Evolutionary conservation across 225 moss, liverwort and hornwort genomes (phyloP), one percentile per base, ranked within the genome.

Genomic region (Bryoerythrophyllum caledonicum): DNA sequence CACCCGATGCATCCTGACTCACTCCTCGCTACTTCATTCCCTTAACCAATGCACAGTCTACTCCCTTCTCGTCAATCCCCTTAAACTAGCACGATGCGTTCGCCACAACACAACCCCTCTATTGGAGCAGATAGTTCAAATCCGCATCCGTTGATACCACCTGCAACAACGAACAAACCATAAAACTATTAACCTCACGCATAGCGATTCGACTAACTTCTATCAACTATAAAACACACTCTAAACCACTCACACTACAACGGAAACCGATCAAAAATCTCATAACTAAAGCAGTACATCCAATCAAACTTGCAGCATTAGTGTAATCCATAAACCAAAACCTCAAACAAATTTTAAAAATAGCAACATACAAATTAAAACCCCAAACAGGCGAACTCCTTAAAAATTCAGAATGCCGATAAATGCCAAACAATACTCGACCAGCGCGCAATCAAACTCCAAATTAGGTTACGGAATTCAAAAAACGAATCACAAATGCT

Each of bases 1-100:
- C 77, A 91, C 94, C 85, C 88, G 94, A 91, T 91, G 94, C 94
- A 94, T 94, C 75, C 90, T 88, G 85, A 87, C 90, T 52, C 78
- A 53, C 74, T 74, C 74, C 77, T 70, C 69, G 52, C 77, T 70
- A 73, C 60, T 60, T 77, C 70, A 60, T 77, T 75, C 76, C 55
- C 70, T 72, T 71, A 44, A 55, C 78, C 57, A 20, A 52, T 61
- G 37, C 61, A 65, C 49, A 49, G 51, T 32, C 60, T 51, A 68
- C 68, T 60, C 34, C 34, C 32, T 59, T 59, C 46, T 23, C 17
- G 34, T 67, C 3, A 41, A 66, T 32, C 54, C 9, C 23, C 34
- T 35, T 46, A 26, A 25, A 51, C 35, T n/a, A 68, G 19, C 19
- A 76, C 8, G 38, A 60, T 34, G 60, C 35, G 48, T 34, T 20